Conservation (phyloP, 805 yeast species). For the Wickerhamomyces kurtzmanii region DNA sequence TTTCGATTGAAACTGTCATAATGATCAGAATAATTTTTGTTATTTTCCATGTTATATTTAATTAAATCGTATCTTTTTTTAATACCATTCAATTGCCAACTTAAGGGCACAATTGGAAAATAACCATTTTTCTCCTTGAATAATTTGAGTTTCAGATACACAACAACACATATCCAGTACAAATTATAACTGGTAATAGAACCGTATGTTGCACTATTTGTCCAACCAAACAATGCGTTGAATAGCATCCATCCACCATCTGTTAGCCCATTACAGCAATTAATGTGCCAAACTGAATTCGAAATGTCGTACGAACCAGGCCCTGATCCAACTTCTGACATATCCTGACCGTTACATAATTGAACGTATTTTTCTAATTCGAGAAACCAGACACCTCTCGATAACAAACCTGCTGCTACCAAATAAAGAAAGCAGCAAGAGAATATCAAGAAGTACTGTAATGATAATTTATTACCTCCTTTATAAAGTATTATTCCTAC, state of each 20-base stretch:
- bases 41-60: conserved; percentile 21
- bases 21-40: conserved; percentile 19
- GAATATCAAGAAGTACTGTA: conserved; percentile 63
- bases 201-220: conserved; percentile 87
- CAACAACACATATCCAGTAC: conserved; percentile 55
- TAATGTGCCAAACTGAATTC: conserved; percentile 85
- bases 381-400: conserved; percentile 86
- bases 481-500: conserved; percentile 64
- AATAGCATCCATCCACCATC: conserved; percentile 92
- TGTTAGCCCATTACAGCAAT: conserved; percentile 84
- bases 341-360: conserved; percentile 71
- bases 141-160: conserved; percentile 34
- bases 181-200: conserved; percentile 64
- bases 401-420: conserved; percentile 81
- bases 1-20: conserved; percentile 1
- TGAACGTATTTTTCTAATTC: conserved; percentile 71
- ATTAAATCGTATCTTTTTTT: conserved; percentile 23
- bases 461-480: conserved; percentile 70
- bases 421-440: conserved; percentile 78
- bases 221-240: conserved; percentile 90
- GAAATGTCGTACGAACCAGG: conserved; percentile 86
- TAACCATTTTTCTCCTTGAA: conserved; percentile 50
- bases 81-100: conserved; percentile 51
- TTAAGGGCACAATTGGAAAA: conserved; percentile 52
- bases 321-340: conserved; percentile 81